These are phyloP conservation scores for Dujonia santamariae DNA, from an alignment of 1,139 yeast genomes.

Conservation along the genomic window DNA sequence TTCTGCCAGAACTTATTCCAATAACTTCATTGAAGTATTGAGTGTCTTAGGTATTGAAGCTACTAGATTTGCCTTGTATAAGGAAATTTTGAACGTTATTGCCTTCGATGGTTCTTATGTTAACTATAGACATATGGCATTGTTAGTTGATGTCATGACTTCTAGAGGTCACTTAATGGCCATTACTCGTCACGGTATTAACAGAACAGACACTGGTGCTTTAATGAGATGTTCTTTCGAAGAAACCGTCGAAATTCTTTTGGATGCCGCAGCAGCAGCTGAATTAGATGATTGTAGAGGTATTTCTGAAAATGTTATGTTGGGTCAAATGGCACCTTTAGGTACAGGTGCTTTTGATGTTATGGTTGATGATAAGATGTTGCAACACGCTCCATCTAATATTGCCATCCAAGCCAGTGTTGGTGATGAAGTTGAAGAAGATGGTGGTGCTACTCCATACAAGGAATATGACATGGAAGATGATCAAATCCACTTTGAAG, in stretches of 20 bases:
- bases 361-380: conserved; percentile 86
- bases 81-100: conserved; percentile 93
- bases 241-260: conserved; percentile 95
- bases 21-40: conserved; percentile 93
- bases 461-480: conserved; percentile 78
- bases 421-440: conserved; percentile 32
- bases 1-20: conserved; percentile 83
- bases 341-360: conserved; percentile 99
- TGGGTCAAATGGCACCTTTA: conserved; percentile 97
- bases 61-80: conserved; percentile 88
- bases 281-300: conserved; percentile 98
- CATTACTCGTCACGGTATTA: conserved; percentile 98
- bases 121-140: conserved; percentile 96
- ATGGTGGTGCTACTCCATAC: conserved; percentile 95
- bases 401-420: conserved; percentile 42
- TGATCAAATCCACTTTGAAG: conserved; percentile 71
- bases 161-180: conserved; percentile 98
- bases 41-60: conserved; percentile 98
- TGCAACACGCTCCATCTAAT: conserved; percentile 63
- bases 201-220: conserved; percentile 98
- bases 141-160: conserved; percentile 97
- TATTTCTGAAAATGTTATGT: conserved; percentile 95
- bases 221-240: conserved; percentile 99
- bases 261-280: conserved; percentile 98
- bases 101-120: conserved; percentile 99